Base-by-base conservation (phyloP, 768 basidiomycete genomes). In the Trametes punicea region DNA sequence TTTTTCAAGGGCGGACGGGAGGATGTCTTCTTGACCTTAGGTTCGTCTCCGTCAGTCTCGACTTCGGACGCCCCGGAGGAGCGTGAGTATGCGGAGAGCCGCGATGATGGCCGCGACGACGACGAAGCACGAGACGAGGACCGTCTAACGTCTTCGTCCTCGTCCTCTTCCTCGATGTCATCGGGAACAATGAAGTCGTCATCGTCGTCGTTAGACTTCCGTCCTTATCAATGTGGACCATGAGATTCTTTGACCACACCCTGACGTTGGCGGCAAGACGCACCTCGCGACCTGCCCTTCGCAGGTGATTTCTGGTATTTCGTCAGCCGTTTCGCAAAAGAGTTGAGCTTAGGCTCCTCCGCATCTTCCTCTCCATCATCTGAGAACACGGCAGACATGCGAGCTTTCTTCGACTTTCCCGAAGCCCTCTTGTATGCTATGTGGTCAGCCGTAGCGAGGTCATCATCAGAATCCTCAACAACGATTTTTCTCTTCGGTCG, bases 391-490 rank as follows among this genome's bases (percentile, higher is more conserved):
- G 76, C 75, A 2, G 79, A 73, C 10, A 87, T 65, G 10, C 87
- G 83, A 8, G 76, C 80, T 66, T 85, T 87, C 73, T 90, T 91
- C 6, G 71, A 63, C 29, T 71, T 76, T 36, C 70, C 82, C 80
- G 52, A 47, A 38, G 65, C 39, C 21, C 52, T 57, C 36, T 56
- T 59, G 51, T 63, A 63, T 33, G 60, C 57, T 6, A 42, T 23
- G 1, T 56, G 41, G 21, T 63, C 57, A 9, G 55, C 55, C 10
- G 41, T 40, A 11, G 48, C 60, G 4, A 57, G 55, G 5, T 87
- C 85, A n/a, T 87, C 84, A 53, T 91, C 89, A 1, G 88, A 90
- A 61, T 89, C 88, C 9, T 79, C 80, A 21, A 84, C 63, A 21
- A 87, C 67, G 18, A 84, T 76, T 70, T 90, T 91, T 34, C 89